Base-by-base conservation (phyloP, 768 basidiomycete genomes). In the Leccinellum luteum region DNA sequence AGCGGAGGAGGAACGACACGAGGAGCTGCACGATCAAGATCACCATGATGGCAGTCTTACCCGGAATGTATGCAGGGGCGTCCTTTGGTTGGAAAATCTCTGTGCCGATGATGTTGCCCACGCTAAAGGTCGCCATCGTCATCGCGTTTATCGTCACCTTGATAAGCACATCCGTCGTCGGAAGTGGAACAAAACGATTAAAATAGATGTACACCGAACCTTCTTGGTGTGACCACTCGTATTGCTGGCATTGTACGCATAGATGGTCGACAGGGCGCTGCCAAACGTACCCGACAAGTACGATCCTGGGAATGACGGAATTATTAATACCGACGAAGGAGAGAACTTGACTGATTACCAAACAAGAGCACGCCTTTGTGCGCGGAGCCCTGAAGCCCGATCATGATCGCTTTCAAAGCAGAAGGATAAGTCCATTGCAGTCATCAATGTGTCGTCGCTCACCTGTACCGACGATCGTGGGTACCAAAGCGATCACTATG, bases 171-270 rank as follows among this genome's bases (percentile, higher is more conserved):
- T 25, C 25, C 25, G 25, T 25, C n/a, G 35, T 35, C 48, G 43
- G 34, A 27, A 41, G 41, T 7, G 17, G 34, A 54, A 53, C 5
- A 27, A n/a, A 9, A 14, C 2, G 10, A 14, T 21, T 35, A 38
- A 41, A 10, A 41, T 9, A 41, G 9, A 8, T 3, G 7, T 38
- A 17, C 17, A 5, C 32, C 6, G 45, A 74, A 74, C 76, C 74
- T 87, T 88, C 75, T 88, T 87, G 6, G 85, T 87, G 52, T 85
- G 82, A 0, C 84, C 84, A 32, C 79, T 79, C 0, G 81, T 86
- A 66, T 87, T 86, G 53, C 80, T 81, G 7, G 85, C 82, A 52
- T 86, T 85, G 61, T 83, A 86, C 0, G 85, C 84, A 56, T 86
- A 86, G 12, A 86, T 75, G 0, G 80, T 77, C 0, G 85, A 80